Evolutionary conservation across 306 rosid species (phyloP).

Genomic region (Prunus mongolica): DNA sequence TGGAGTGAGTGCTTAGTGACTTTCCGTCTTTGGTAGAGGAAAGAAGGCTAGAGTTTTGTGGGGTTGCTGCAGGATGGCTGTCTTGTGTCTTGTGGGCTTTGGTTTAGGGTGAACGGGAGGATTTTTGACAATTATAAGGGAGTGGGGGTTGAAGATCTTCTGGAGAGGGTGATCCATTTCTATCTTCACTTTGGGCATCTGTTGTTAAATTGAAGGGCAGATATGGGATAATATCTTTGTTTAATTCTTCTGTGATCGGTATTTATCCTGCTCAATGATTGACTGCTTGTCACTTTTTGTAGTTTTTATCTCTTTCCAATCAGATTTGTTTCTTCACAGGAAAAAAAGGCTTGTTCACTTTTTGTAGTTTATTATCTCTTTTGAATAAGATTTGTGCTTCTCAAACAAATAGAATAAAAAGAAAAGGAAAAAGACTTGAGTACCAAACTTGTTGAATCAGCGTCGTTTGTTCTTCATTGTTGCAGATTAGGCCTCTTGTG

Average conservation of each 20-base stretch:
- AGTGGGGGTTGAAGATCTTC: background rate
- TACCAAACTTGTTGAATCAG: slow-evolving; percentile 15
- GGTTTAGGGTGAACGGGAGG: background rate
- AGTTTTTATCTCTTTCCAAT: background rate
- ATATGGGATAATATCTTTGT: background rate
- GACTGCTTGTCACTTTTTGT: background rate
- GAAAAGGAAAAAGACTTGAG: background rate
- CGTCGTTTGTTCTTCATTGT: slow-evolving; percentile 15
- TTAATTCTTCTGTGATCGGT: background rate
- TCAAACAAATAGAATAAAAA: too few relatives aligned
- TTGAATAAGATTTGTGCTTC: background rate
- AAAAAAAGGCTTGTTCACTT: background rate
- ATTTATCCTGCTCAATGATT: background rate
- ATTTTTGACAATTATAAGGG: background rate
- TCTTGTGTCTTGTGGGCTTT: background rate
- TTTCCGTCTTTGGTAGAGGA: background rate
- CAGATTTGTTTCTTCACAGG: background rate
- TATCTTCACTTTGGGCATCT: background rate
- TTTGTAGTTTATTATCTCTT: background rate
- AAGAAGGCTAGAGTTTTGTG: background rate
- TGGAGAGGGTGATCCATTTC: background rate
- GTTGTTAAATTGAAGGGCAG: background rate
- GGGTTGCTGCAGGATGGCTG: background rate
- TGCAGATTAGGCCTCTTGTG: slow-evolving; percentile 92
- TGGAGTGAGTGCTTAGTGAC: background rate